Percentiles rank a stretch among this genome's conserved stretches.
Evolutionary conservation across 768 basidiomycete species (phyloP).

Genomic region (Gelatoporia subvermispora): DNA sequence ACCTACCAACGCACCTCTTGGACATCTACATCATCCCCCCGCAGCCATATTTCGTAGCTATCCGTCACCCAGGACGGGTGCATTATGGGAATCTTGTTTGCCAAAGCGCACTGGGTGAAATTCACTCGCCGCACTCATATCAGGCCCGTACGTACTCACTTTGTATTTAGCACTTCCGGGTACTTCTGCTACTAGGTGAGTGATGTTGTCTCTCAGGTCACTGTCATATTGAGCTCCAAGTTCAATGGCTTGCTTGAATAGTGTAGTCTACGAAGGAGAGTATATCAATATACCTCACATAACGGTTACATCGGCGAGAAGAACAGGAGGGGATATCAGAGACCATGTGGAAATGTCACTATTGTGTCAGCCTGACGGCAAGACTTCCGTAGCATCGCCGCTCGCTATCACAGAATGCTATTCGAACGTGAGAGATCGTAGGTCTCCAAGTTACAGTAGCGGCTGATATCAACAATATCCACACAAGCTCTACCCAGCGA

Average conservation of each 20-base stretch:
- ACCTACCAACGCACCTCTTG: constrained; percentile 41
- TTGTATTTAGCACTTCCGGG: constrained; percentile 83
- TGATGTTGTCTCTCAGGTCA: constrained; percentile 82
- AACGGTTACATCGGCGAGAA: too few species aligned
- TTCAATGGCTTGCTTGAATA: constrained; percentile 75
- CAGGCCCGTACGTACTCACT: constrained; percentile 30
- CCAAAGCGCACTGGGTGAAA: constrained; percentile 68
- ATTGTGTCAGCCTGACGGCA: too few species aligned
- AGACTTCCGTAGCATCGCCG: too few species aligned
- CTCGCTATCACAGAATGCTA: too few species aligned
- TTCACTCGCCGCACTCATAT: background rate
- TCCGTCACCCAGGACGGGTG: constrained; percentile 72
- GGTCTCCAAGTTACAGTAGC: too few species aligned
- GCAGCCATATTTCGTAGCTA: constrained; percentile 68
- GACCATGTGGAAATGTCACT: too few species aligned
- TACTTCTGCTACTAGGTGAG: constrained; percentile 79
- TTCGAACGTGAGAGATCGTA: too few species aligned
- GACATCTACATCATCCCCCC: constrained; percentile 74
- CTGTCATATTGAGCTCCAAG: constrained; percentile 68
- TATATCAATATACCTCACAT: too few species aligned
- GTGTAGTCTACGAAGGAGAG: constrained; percentile 41
- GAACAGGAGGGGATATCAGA: too few species aligned
- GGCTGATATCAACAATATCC: too few species aligned
- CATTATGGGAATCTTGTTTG: constrained; percentile 76
- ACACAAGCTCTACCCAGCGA: too few species aligned